These are phyloP conservation scores for Penicillium sp. DNA, from an alignment of 2,329 filamentous ascomycete species.

Conservation along the genomic window DNA sequence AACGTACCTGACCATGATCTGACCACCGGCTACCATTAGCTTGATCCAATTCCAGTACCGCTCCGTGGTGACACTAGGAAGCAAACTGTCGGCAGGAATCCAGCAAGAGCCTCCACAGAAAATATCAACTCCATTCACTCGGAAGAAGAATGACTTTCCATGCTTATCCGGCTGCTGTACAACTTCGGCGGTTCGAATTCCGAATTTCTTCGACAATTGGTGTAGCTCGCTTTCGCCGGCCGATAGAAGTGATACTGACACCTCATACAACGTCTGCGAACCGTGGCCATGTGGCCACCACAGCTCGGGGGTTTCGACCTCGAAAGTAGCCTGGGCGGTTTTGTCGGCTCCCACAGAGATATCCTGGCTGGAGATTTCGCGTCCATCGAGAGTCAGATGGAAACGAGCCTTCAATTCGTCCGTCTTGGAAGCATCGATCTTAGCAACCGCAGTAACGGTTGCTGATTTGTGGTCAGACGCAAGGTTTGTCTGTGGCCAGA, in stretches of 20 bases:
- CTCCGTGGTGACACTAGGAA: conserved; percentile 54
- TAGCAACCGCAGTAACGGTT: not conserved
- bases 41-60: conserved; percentile 61
- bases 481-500: not conserved
- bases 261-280: conserved; percentile 55
- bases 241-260: conserved; percentile 47
- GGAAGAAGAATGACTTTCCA: conserved; percentile 64
- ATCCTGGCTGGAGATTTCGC: conserved; percentile 42
- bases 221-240: conserved; percentile 44
- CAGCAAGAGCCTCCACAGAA: conserved; percentile 66
- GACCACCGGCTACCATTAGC: conserved; percentile 60
- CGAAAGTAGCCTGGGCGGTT: conserved; percentile 34
- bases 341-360: conserved; percentile 39
- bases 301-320: conserved; percentile 50
- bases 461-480: conserved; percentile 44
- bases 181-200: conserved; percentile 54
- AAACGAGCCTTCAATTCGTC: conserved; percentile 31
- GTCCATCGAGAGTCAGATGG: conserved; percentile 32
- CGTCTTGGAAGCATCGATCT: not conserved
- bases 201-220: conserved; percentile 50
- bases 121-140: conserved; percentile 64
- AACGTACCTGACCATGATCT: conserved; percentile 57
- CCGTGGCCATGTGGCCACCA: conserved; percentile 64
- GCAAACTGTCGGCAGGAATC: conserved; percentile 64
- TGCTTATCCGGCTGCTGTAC: conserved; percentile 47